Evolutionary conservation across 1,284 basidiomycete genomes (phyloP), one percentile per base, ranked within the genome.

Genomic region (Kalmanozyma brasiliensis): DNA sequence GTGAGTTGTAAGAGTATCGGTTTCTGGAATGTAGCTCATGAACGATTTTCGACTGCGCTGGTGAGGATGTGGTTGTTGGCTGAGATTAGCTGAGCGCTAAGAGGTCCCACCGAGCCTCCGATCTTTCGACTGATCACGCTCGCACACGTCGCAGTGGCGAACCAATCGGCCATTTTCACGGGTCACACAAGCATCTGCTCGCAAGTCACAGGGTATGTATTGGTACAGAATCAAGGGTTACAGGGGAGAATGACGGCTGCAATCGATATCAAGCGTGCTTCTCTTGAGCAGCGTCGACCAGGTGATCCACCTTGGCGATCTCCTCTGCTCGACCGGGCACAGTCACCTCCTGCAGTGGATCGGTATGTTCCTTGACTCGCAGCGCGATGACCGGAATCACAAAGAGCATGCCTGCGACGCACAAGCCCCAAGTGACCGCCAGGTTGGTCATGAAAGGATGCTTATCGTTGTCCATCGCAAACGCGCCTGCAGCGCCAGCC

Each of bases 371-470:
- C 37, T 52, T 72, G 43, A 79, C 57, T 22, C 77, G 57, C 34
- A 68, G 36, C 6, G 53, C 48, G 11, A 79, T 64, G 26, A 79
- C 65, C 8, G 77, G 77, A 8, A 77, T 13, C 14, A 58, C 71
- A 34, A 73, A 53, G 34, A 79, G 14, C 49, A 79, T 49, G 16
- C 66, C 76, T 3, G 47, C 73, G 17, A 56, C 77, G 36, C 68
- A 77, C 4, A 76, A 49, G 14, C 53, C 70, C 77, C 77, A 79
- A 2, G 74, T 72, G 26, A 74, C 74, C 8, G 66, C 77, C 7
- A 79, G 48, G 22, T 70, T 68, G 49, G 67, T 70, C 76, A 77
- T 76, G 62, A 53, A 78, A 1, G 77, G 63, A 17, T 58, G 52
- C 44, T 57, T 43, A 49, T 64, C 49, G n/a, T 46, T 45, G 55